Conservation (phyloP, 2,329 filamentous ascomycete species). For the Chaetothyriales sp. region DNA sequence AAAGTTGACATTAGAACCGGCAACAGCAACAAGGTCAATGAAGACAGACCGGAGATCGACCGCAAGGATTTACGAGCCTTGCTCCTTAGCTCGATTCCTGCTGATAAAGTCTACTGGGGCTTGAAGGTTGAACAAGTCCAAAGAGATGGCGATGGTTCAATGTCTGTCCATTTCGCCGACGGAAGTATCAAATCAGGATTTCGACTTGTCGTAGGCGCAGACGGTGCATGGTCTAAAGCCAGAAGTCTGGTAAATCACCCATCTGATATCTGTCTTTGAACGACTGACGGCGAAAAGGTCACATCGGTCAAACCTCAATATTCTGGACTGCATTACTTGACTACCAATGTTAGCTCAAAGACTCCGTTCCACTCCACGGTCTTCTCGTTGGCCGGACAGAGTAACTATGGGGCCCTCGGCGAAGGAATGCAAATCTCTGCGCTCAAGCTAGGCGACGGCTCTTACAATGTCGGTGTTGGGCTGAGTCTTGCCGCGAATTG, state of each 20-base stretch:
- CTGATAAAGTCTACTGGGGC: slow-evolving; percentile 24
- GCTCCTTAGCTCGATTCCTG: slow-evolving; percentile 25
- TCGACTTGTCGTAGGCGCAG: slow-evolving; percentile 35
- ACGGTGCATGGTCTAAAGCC: slow-evolving; percentile 35
- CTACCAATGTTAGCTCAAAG: slow-evolving; percentile 13
- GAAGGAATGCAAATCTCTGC: slow-evolving; percentile 13
- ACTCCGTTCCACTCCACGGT: slow-evolving; percentile 21
- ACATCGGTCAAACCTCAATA: slow-evolving; percentile 23
- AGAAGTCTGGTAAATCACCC: slow-evolving; percentile 21
- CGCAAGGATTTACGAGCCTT: slow-evolving; percentile 24
- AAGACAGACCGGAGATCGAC: slow-evolving; percentile 30
- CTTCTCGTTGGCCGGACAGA: slow-evolving; percentile 11
- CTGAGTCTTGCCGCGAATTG: slow-evolving; percentile 1
- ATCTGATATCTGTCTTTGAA: background rate
- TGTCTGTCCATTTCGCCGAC: slow-evolving; percentile 21
- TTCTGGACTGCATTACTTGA: slow-evolving; percentile 22
- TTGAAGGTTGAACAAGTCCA: slow-evolving; percentile 15
- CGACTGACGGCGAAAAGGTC: slow-evolving; percentile 16
- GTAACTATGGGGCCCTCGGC: slow-evolving; percentile 8
- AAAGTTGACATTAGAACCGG: slow-evolving; percentile 4
- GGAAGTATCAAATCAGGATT: slow-evolving; percentile 25
- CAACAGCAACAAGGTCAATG: slow-evolving; percentile 10
- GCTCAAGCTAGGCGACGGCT: slow-evolving; percentile 15
- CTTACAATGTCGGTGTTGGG: slow-evolving; percentile 6
- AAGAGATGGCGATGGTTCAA: slow-evolving; percentile 9